Evolutionary conservation across 2,329 filamentous ascomycete species (phyloP), one percentile per base, ranked within the genome.

Genomic region (Aureobasidium leucospermi): DNA sequence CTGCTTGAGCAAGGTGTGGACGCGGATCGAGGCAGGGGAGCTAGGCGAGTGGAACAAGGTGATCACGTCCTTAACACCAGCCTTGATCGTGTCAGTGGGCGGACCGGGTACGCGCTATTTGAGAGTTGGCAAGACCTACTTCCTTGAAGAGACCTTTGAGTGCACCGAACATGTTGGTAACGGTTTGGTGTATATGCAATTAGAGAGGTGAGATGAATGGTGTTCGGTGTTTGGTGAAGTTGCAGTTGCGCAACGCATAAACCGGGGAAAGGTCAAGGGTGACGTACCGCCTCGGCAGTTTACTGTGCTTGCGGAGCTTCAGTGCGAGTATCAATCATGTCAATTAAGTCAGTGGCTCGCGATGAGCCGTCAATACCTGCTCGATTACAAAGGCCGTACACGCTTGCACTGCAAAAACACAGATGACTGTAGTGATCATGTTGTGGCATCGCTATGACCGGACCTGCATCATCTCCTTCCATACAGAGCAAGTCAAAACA

Each of bases 21-120:
- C 87, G 62, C 87, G 85, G 53, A 84, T 79, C 3, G 92, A 96
- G 64, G 87, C 81, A 23, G 87, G 83, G 58, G 83, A 82, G 67
- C 80, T 82, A 60, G 93, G 84, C 74, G 89, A 89, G 82, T 96
- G 92, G 81, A 97, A 99, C 79, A 99, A 86, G 63, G 93, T 97
- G 72, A 97, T 85, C 66, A 96, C 89, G 79, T 97, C 92, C 68
- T 79, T 79, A 63, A 74, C 73, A 66, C 75, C 76, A 52, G 73
- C 69, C 77, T 77, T 7, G 5, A n/a, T n/a, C 52, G 23, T 6
- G 51, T 56, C 16, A 46, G 39, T 19, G 13, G 32, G 41, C 39
- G 32, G 38, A 43, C 28, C 13, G 11, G 13, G 7, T 29, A 10
- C 11, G 3, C 23, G 23, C 23, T 23, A 6, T 3, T 13, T 8